Conservation (phyloP, 2,329 filamentous ascomycete species). For the Aspergillus sp. region DNA sequence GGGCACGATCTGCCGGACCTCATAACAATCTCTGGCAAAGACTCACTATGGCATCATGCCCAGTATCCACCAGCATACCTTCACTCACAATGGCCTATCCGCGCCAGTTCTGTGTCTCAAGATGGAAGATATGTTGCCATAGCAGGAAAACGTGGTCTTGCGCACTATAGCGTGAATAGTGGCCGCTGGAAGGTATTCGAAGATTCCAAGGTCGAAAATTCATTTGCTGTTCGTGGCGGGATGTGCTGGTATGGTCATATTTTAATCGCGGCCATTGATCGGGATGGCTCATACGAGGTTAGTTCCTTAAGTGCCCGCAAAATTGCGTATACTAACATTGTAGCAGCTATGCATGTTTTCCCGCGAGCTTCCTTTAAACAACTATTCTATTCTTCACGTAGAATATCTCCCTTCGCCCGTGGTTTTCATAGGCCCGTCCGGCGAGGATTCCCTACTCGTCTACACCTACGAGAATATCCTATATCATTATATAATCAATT, state of each 20-base stretch:
- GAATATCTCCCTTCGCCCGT: conserved; percentile 80
- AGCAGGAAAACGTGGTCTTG: conserved; percentile 87
- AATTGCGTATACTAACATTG: conserved; percentile 7
- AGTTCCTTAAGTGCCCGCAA: background rate
- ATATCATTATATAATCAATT: conserved; percentile 87
- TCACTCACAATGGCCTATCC: conserved; percentile 89
- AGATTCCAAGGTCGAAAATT: conserved; percentile 76
- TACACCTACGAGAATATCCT: conserved; percentile 97
- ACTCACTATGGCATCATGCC: conserved; percentile 91
- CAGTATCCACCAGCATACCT: conserved; percentile 84
- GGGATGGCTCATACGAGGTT: conserved; percentile 73
- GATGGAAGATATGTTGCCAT: conserved; percentile 94
- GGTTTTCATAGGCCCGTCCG: conserved; percentile 85
- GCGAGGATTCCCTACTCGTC: conserved; percentile 89
- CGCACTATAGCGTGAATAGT: conserved; percentile 93
- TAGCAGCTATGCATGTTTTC: conserved; percentile 80
- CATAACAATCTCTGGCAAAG: conserved; percentile 86
- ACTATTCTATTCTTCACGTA: conserved; percentile 69
- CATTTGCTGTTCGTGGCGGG: conserved; percentile 87
- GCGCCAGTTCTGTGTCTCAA: conserved; percentile 79
- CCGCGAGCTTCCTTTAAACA: conserved; percentile 76
- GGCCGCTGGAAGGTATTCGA: conserved; percentile 94
- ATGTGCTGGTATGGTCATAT: conserved; percentile 99
- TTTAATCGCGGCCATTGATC: conserved; percentile 88
- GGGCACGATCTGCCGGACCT: conserved; percentile 90